phyloP scores from a whole-genome alignment of 139 green algal genomes.

The Chlamydomonas sp. region DNA sequence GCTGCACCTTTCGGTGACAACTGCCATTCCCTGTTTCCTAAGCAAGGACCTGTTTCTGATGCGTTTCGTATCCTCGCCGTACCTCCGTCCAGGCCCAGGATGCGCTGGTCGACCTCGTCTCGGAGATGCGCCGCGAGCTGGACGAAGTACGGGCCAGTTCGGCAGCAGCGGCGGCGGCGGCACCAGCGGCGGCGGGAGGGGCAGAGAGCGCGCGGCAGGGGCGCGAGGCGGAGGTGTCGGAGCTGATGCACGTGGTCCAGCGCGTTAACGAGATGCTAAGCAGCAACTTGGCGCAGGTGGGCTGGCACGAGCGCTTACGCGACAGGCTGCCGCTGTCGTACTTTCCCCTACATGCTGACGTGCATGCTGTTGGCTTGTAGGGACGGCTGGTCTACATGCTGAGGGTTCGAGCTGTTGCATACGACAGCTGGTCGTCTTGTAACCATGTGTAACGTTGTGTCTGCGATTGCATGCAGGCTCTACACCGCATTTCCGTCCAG shows the following conservation, averaged over 20 bases:
- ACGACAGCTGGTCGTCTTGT: too few species aligned
- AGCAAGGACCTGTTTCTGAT: too few species aligned
- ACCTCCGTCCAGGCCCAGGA: slow-evolving; percentile 3
- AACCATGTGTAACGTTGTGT: too few species aligned
- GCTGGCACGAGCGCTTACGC: neutral
- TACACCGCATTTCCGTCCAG: too few species aligned
- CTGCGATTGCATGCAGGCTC: too few species aligned
- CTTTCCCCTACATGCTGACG: too few species aligned
- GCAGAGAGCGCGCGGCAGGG: neutral
- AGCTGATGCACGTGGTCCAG: slow-evolving; percentile 17
- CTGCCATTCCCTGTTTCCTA: too few species aligned
- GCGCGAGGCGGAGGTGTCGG: neutral
- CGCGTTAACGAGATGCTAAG: slow-evolving; percentile 4
- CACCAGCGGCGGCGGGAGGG: neutral
- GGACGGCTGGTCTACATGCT: too few species aligned
- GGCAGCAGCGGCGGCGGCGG: neutral
- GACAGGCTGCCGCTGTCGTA: too few species aligned
- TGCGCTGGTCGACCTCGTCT: slow-evolving; percentile 19
- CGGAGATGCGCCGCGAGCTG: slow-evolving; percentile 8
- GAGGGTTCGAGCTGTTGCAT: too few species aligned
- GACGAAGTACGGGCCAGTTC: neutral
- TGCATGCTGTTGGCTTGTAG: too few species aligned
- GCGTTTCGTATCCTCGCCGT: neutral
- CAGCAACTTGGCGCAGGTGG: slow-evolving; percentile 15
- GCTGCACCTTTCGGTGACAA: too few species aligned